These are phyloP conservation scores for Vicia sativa DNA, from an alignment of 306 rosid genomes.

Conservation along the genomic window DNA sequence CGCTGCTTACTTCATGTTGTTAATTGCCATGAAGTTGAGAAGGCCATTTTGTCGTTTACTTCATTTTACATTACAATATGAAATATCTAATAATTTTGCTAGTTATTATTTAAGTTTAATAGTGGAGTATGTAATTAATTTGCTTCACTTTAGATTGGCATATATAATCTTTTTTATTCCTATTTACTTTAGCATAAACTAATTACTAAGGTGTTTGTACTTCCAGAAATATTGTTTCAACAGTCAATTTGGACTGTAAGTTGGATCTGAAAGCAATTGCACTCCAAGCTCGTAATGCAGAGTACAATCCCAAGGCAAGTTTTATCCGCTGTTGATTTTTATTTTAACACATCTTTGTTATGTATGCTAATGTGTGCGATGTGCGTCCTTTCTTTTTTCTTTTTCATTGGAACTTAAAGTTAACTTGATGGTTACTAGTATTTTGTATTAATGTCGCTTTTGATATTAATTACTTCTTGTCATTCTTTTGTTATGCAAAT, in stretches of 20 bases:
- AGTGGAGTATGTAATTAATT: not conserved
- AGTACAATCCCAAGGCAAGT: conserved; percentile 95
- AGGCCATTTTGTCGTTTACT: not conserved
- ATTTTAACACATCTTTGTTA: not conserved
- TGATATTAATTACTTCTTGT: not conserved
- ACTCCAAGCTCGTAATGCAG: conserved; percentile 91
- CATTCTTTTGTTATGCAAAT: not conserved
- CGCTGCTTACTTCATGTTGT: not conserved
- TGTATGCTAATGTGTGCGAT: not conserved
- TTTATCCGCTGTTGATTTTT: not conserved
- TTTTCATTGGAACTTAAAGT: not conserved
- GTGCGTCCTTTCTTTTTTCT: not conserved
- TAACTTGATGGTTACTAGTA: not conserved
- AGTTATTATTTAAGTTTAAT: not conserved
- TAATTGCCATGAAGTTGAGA: not conserved
- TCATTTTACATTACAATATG: not conserved
- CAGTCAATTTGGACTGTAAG: conserved; percentile 92
- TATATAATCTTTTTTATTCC: conserved; percentile 1
- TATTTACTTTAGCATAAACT: conserved; percentile 8
- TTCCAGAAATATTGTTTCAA: conserved; percentile 86
- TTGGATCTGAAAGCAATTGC: conserved; percentile 93
- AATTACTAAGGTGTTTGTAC: conserved; percentile 25
- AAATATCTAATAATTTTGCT: not conserved
- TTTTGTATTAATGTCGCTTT: not conserved
- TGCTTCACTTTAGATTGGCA: not conserved